Base-by-base conservation (phyloP, 805 yeast genomes). In the Teunomyces pallodes region DNA sequence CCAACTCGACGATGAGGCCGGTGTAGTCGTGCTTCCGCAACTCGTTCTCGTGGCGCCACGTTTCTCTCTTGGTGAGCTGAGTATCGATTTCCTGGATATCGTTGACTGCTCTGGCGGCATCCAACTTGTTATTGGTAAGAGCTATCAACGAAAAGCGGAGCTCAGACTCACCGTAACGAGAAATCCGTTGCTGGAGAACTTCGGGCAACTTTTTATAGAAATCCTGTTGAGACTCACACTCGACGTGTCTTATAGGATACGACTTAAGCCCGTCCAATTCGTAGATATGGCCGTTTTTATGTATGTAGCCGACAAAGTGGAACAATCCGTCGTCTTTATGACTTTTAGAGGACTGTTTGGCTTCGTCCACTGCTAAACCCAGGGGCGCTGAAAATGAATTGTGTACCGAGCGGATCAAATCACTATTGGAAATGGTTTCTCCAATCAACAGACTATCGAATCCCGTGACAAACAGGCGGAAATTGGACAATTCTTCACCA, bases 311-410 rank as follows among this genome's bases (percentile, higher is more conserved):
- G 36, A 83, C 69, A 54, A 82, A 84, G 56, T 84, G 89, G 62
- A 73, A 84, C 7, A 81, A 52, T 1, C 81, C 84, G 50, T 80
- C 83, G 44, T 67, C 67, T 47, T 64, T 66, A 14, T 50, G 39
- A 9, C 53, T 54, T 3, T 59, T 60, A 1, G 55, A 51, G 4
- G 60, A 55, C 14, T 26, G 31, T 30, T 54, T 47, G 28, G 66
- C 72, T 27, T 77, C 84, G 55, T 76, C 79, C 5, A 74, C 68
- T 43, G 81, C 74, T 30, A 80, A 70, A 31, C 69, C 63, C 17
- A 86, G 86, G 7, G 88, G 87, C 1, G 80, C 60, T 2, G 82
- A 68, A 62, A 84, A 83, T 16, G 86, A 80, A 61, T 84, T 84
- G 61, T 84, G 89, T 4, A 76, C 77, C 7, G 63, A 54, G 42